Percentiles rank a stretch among this genome's conserved stretches.
Conservation (phyloP, 345 rosid species). For the Arabidopsis suecica region DNA sequence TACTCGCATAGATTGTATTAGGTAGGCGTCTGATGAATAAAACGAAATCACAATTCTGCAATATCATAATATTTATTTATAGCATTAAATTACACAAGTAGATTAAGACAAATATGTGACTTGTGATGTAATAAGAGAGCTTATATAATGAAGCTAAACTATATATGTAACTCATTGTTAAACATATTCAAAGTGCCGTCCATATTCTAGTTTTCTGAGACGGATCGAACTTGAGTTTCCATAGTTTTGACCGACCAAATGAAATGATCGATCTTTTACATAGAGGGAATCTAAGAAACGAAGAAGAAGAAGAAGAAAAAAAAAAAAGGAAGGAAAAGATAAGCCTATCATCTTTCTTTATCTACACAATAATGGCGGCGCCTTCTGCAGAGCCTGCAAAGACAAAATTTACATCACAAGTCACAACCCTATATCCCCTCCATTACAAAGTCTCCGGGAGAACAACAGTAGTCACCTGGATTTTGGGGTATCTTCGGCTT, state of each 20-base stretch:
- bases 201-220: constrained; percentile 11
- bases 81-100: no score
- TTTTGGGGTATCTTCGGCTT: constrained; percentile 21
- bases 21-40: no score
- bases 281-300: neutral
- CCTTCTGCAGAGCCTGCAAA: constrained; percentile 27
- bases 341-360: constrained; percentile 26
- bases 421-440: constrained; percentile 1
- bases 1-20: no score
- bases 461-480: constrained; percentile 10
- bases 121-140: neutral
- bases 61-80: neutral
- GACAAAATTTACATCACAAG: constrained; percentile 4
- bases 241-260: constrained; percentile 17
- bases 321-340: neutral
- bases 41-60: no score
- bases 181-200: neutral
- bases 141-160: neutral
- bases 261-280: neutral
- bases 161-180: neutral
- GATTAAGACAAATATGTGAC: no score
- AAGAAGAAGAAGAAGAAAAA: neutral
- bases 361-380: constrained; percentile 21
- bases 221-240: neutral
- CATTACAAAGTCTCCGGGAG: neutral